phyloP scores from a whole-genome alignment of 305 asterid species.

The Fraxinus velutina region DNA sequence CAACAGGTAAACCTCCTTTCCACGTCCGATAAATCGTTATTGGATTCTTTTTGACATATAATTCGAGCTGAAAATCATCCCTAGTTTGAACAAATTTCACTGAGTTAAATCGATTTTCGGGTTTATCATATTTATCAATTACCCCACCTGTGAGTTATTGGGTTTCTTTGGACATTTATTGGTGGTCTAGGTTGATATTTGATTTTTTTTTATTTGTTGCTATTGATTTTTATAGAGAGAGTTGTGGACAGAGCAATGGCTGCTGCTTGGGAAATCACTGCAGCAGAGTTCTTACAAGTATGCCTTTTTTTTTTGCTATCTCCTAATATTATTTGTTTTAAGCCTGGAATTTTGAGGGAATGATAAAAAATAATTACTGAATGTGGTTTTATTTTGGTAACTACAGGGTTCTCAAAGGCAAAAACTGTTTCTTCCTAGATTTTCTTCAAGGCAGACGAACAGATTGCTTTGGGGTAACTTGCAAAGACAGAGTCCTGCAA shows the following conservation, averaged over 20 bases:
- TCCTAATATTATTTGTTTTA: not conserved
- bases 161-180: not conserved
- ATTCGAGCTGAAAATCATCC: not conserved
- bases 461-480: conserved; percentile 58
- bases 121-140: not conserved
- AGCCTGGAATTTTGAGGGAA: not conserved
- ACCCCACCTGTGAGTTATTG: not conserved
- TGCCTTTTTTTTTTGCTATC: conserved; percentile 11
- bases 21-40: not conserved
- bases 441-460: conserved; percentile 44
- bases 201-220: not conserved
- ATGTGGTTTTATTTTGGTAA: conserved; percentile 18
- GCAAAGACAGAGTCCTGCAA: conserved; percentile 29
- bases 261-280: conserved; percentile 42
- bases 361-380: not conserved
- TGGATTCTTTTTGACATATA: not conserved
- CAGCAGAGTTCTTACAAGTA: conserved; percentile 51
- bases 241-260: conserved; percentile 30
- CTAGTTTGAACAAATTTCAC: not conserved
- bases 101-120: not conserved
- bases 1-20: not conserved
- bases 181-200: not conserved
- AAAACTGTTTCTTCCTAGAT: conserved; percentile 53
- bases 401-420: conserved; percentile 64
- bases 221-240: not conserved